Evolutionary conservation across 805 yeast species (phyloP).

Genomic region (Barnettozyma populi): DNA sequence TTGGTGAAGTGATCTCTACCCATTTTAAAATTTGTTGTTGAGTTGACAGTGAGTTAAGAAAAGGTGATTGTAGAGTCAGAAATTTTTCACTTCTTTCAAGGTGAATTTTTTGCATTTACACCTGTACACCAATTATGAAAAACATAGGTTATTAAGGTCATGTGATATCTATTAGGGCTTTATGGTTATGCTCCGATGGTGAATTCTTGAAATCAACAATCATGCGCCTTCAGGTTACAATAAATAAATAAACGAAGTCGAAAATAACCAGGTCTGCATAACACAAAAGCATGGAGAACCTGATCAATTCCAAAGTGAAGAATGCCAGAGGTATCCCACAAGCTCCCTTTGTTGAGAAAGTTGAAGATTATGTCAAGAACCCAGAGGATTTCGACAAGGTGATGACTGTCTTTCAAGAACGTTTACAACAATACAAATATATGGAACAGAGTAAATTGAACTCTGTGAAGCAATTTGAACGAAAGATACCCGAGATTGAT

Average conservation of each 20-base stretch:
- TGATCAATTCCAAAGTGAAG: constrained; percentile 22
- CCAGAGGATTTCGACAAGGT: constrained; percentile 66
- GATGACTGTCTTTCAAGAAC: constrained; percentile 74
- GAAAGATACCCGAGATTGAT: constrained; percentile 86
- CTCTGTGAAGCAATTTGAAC: constrained; percentile 40
- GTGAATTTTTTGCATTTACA: not conserved
- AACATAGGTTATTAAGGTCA: not conserved
- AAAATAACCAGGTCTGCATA: no score
- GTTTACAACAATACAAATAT: constrained; percentile 82
- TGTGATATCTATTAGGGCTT: not conserved
- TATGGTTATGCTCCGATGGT: not conserved
- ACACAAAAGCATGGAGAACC: constrained; percentile 16
- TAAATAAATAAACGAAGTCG: no score
- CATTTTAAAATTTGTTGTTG: constrained; percentile 43
- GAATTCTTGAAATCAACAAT: not conserved
- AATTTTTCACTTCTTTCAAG: constrained; percentile 4
- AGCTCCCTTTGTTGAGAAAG: constrained; percentile 88
- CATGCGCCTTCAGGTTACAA: no score
- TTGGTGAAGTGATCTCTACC: constrained; percentile 96
- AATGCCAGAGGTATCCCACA: constrained; percentile 96
- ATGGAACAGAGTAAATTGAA: constrained; percentile 51
- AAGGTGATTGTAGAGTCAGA: not conserved
- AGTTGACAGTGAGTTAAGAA: not conserved
- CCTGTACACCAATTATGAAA: constrained; percentile 2
- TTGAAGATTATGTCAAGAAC: constrained; percentile 65